Percentiles rank a stretch among this genome's conserved stretches.
phyloP scores from a whole-genome alignment of 1,284 basidiomycete species.

The Microbotryum saponariae region DNA sequence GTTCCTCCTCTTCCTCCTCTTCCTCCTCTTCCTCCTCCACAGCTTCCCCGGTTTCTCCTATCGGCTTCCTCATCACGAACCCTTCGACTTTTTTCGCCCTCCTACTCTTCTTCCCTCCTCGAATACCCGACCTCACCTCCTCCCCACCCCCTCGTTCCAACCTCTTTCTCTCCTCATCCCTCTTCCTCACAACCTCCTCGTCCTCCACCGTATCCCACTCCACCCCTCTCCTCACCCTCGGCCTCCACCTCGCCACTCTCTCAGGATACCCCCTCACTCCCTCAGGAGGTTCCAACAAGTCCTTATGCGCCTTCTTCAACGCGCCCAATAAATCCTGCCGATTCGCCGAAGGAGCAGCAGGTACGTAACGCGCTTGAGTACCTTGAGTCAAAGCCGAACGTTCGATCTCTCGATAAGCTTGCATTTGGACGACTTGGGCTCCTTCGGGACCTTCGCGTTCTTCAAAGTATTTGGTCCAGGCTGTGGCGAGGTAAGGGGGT shows the following conservation, averaged over 20 bases:
- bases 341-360: slow-evolving; percentile 50
- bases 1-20: slow-evolving; percentile 1
- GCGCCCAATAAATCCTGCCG: slow-evolving; percentile 55
- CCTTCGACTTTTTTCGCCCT: neutral
- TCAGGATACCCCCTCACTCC: slow-evolving; percentile 50
- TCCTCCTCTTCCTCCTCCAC: slow-evolving; percentile 22
- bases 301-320: slow-evolving; percentile 58
- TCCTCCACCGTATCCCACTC: slow-evolving; percentile 57
- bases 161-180: neutral
- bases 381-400: slow-evolving; percentile 31
- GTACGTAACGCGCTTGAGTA: slow-evolving; percentile 46
- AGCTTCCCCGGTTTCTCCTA: slow-evolving; percentile 35
- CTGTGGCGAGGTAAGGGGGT: slow-evolving; percentile 49
- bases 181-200: slow-evolving; percentile 15
- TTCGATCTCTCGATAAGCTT: slow-evolving; percentile 57
- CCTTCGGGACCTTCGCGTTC: slow-evolving; percentile 31
- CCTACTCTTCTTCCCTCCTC: slow-evolving; percentile 36
- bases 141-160: slow-evolving; percentile 46
- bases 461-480: slow-evolving; percentile 61
- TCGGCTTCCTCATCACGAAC: neutral
- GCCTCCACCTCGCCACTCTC: slow-evolving; percentile 58
- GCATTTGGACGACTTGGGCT: slow-evolving; percentile 57
- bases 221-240: slow-evolving; percentile 55
- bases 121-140: slow-evolving; percentile 44
- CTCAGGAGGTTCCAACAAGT: slow-evolving; percentile 62